Base-by-base conservation (phyloP, 1,284 basidiomycete genomes). In the Amylostereum areolatum region DNA sequence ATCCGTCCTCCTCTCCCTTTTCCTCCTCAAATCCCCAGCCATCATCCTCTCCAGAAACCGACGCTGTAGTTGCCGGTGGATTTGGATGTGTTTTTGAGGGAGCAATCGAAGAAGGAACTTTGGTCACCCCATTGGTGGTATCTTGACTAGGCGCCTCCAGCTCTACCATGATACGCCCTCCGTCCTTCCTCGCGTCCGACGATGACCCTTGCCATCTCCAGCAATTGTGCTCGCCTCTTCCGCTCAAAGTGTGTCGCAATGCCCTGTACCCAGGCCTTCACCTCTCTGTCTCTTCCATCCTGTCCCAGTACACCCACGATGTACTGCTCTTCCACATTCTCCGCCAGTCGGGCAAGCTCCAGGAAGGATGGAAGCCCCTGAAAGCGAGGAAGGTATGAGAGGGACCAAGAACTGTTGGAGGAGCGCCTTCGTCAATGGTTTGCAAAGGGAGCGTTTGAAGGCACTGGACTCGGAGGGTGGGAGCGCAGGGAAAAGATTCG, bases 231-330 rank as follows among this genome's bases (percentile, higher is more conserved):
- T 6, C 88, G 73, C 54, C 87, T 67, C 58, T 80, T 79, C 52
- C 80, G 78, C 63, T 89, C 88, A 59, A 89, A 91, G 63, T 91
- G 89, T 2, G 74, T 67, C 30, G 77, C 74, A 18, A 87, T 70
- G 3, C 75, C 74, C 47, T 80, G 73, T 3, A 73, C 76, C 88
- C 88, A 91, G 4, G 63, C 54, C 61, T 74, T 73, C 46, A 88
- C 73, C 18, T 78, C 69, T 33, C 68, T 68, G 41, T 84, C 80
- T 5, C 69, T 66, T 5, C 56, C 51, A 3, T 73, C 74, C 44
- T 75, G 77, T 11, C 76, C 74, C 7, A 83, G 66, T 50, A 81
- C 57, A 9, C 62, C 63, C n/a, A 75, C 60, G 24, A 85, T 62
- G 52, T 77, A 74, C 31, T 69, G 66, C 9, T 73, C 68, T 65